Evolutionary conservation across 345 rosid species (phyloP).

Genomic region (Bruguiera sexangula): DNA sequence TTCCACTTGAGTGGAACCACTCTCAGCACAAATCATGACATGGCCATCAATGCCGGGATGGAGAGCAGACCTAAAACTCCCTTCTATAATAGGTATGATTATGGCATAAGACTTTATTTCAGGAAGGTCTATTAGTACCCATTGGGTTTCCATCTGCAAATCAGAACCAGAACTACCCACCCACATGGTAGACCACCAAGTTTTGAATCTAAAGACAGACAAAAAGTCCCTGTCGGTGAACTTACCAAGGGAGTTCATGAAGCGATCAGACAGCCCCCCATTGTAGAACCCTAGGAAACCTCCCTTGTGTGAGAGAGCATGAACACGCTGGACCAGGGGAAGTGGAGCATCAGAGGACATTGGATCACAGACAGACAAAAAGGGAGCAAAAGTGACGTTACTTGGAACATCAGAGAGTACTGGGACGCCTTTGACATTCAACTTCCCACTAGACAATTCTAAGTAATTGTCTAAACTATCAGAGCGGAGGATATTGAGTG

Average conservation of each 20-base stretch:
- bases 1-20: conserved; percentile 54
- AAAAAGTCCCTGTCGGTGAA: conserved; percentile 54
- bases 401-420: conserved; percentile 63
- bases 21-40: conserved; percentile 58
- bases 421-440: conserved; percentile 46
- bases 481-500: conserved; percentile 14
- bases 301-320: conserved; percentile 48
- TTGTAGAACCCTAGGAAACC: conserved; percentile 66
- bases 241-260: conserved; percentile 59
- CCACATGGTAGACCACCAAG: conserved; percentile 94
- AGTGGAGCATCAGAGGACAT: conserved; percentile 50
- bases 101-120: conserved; percentile 53
- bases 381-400: conserved; percentile 54
- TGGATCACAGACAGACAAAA: conserved; percentile 24
- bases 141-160: conserved; percentile 76
- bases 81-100: conserved; percentile 65
- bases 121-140: conserved; percentile 65
- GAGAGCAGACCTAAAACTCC: conserved; percentile 63
- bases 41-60: conserved; percentile 57
- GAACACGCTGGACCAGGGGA: conserved; percentile 47
- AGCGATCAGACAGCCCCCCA: conserved; percentile 35
- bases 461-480: conserved; percentile 28
- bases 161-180: conserved; percentile 72
- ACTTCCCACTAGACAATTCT: conserved; percentile 39
- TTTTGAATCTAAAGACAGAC: conserved; percentile 73